These are phyloP conservation scores for Colletotrichum scovillei DNA, from an alignment of 2,329 filamentous ascomycete genomes.

Conservation along the genomic window DNA sequence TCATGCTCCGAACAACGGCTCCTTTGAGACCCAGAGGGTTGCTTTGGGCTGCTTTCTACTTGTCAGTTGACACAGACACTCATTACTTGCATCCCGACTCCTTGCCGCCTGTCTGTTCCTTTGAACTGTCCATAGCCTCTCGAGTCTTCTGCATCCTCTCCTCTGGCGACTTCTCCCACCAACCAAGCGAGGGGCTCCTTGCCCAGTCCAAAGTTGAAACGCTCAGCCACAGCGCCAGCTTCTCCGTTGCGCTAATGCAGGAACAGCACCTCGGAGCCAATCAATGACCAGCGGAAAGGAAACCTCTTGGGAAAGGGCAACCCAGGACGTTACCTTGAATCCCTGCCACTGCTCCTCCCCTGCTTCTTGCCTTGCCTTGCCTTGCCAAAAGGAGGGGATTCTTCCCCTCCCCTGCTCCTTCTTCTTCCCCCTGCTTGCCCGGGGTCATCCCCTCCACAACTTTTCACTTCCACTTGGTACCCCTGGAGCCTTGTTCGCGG, in stretches of 20 bases:
- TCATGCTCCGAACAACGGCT: neutral
- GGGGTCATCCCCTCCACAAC: conserved; percentile 10
- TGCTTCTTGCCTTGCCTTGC: neutral
- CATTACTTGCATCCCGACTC: neutral
- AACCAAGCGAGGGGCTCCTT: conserved; percentile 9
- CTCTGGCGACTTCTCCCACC: neutral
- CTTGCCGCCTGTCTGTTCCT: neutral
- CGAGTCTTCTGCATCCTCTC: neutral
- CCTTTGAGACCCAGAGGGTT: neutral
- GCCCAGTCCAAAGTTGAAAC: conserved; percentile 35
- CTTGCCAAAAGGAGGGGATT: neutral
- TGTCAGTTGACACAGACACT: neutral
- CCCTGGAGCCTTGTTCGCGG: neutral
- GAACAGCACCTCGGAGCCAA: conserved; percentile 27
- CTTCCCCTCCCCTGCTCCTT: neutral
- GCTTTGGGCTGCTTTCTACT: neutral
- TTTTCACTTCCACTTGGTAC: conserved; percentile 8
- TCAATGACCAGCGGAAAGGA: conserved; percentile 1
- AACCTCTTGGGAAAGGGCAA: conserved; percentile 27
- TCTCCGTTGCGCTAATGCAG: conserved; percentile 33
- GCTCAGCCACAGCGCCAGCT: conserved; percentile 34
- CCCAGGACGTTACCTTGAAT: neutral
- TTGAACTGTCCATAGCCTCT: neutral
- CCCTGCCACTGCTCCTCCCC: neutral
- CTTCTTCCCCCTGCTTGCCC: neutral